Conservation (phyloP, 805 yeast genomes). For the Isabelozyma gotoi region DNA sequence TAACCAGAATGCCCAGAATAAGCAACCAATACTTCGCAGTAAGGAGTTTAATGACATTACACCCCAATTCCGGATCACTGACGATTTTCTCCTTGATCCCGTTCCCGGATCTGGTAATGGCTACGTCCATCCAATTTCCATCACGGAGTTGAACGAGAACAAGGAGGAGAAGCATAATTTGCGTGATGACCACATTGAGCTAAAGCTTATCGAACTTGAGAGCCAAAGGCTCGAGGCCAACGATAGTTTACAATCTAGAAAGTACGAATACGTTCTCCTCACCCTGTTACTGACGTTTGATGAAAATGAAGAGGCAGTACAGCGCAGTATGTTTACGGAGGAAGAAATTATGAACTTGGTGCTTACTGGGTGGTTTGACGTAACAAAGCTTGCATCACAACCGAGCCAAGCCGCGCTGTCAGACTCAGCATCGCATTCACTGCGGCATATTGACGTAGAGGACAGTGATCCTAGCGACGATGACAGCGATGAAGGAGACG, state of each 20-base stretch:
- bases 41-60: not conserved
- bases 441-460: conserved; percentile 1
- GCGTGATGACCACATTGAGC: conserved; percentile 1
- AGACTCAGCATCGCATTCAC: not conserved
- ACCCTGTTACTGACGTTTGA: conserved; percentile 13
- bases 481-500: conserved; percentile 3
- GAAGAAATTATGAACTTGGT: conserved; percentile 6
- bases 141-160: not conserved
- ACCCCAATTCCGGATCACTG: not conserved
- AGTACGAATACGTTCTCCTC: conserved; percentile 18
- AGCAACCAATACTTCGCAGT: not conserved
- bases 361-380: not conserved
- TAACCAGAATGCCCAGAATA: not conserved
- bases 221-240: conserved; percentile 8
- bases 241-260: conserved; percentile 11
- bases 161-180: not conserved
- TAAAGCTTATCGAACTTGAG: conserved; percentile 5
- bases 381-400: not conserved
- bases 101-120: not conserved
- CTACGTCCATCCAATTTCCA: not conserved
- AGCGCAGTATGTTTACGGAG: conserved; percentile 7
- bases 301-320: conserved; percentile 5
- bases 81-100: not conserved
- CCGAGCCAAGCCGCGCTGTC: not conserved
- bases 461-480: conserved; percentile 1